phyloP scores from a whole-genome alignment of 1,284 basidiomycete genomes.

The Cryptococcus neoformans region DNA sequence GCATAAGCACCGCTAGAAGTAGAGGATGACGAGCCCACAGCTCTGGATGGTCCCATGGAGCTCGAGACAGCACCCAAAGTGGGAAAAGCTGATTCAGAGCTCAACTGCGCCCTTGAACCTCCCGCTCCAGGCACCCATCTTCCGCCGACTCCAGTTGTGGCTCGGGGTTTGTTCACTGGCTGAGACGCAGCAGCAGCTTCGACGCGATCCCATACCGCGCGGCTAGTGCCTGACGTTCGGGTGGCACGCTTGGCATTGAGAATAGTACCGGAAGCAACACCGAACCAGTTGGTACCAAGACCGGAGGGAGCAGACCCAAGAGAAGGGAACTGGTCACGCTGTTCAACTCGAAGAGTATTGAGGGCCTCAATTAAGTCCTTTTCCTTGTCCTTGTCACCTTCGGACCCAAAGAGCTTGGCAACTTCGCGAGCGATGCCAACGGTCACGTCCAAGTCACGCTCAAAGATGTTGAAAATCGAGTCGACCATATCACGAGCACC shows the following conservation, averaged over 20 bases:
- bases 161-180: slow-evolving; percentile 50
- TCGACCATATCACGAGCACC: slow-evolving; percentile 79
- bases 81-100: slow-evolving; percentile 34
- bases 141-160: slow-evolving; percentile 48
- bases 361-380: slow-evolving; percentile 69
- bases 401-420: slow-evolving; percentile 70
- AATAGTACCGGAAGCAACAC: slow-evolving; percentile 73
- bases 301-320: slow-evolving; percentile 55
- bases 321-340: slow-evolving; percentile 79
- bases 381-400: slow-evolving; percentile 72
- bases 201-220: slow-evolving; percentile 78
- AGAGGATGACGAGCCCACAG: not conserved
- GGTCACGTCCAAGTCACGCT: slow-evolving; percentile 70
- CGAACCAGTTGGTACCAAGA: slow-evolving; percentile 64
- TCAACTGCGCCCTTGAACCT: slow-evolving; percentile 51
- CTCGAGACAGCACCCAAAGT: slow-evolving; percentile 21
- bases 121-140: slow-evolving; percentile 55
- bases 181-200: slow-evolving; percentile 72
- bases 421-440: slow-evolving; percentile 73
- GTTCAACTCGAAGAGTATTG: slow-evolving; percentile 82
- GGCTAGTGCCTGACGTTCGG: slow-evolving; percentile 51
- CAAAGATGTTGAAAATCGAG: slow-evolving; percentile 80
- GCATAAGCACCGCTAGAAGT: slow-evolving; percentile 19
- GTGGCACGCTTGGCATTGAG: slow-evolving; percentile 78
- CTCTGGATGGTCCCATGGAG: slow-evolving; percentile 4